phyloP scores from a whole-genome alignment of 148 eudicot genomes.

The Gaultheria prostrata region DNA sequence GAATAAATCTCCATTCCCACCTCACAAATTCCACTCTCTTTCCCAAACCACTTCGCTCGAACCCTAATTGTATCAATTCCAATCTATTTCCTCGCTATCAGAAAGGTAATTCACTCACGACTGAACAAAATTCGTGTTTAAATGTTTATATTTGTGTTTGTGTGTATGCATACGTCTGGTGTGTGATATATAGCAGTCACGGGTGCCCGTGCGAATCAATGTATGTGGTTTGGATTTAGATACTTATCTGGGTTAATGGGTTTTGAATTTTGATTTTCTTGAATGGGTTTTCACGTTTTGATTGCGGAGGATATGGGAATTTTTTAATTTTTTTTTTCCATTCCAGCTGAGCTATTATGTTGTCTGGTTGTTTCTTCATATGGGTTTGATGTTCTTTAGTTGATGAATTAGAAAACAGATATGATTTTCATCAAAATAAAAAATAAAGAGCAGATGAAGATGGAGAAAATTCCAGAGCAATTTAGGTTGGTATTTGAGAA shows the following conservation, averaged over 20 bases:
- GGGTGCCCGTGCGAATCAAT: neutral
- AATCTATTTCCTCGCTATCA: neutral
- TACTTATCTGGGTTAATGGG: neutral
- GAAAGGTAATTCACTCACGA: neutral
- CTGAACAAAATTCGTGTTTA: neutral
- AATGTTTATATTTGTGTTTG: neutral
- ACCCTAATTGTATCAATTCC: conserved; percentile 11
- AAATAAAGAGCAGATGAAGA: neutral
- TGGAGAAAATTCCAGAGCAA: neutral
- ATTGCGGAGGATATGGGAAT: neutral
- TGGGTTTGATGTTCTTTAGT: neutral
- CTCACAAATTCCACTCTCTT: neutral
- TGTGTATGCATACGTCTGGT: neutral
- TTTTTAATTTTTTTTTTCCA: neutral
- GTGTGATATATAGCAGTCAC: neutral
- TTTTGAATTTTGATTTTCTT: neutral
- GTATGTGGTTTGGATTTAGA: neutral
- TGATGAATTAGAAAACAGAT: neutral
- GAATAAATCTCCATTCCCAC: neutral
- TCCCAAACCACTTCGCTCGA: neutral
- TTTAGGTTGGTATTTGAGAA: conserved; percentile 6
- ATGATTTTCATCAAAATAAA: neutral
- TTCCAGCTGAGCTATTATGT: neutral
- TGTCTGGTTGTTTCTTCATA: neutral
- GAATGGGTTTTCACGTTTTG: neutral